A percentile compares a stretch with the other conserved stretches of the same genome.
phyloP scores from a whole-genome alignment of 345 rosid genomes.

The Euphorbia peplus region DNA sequence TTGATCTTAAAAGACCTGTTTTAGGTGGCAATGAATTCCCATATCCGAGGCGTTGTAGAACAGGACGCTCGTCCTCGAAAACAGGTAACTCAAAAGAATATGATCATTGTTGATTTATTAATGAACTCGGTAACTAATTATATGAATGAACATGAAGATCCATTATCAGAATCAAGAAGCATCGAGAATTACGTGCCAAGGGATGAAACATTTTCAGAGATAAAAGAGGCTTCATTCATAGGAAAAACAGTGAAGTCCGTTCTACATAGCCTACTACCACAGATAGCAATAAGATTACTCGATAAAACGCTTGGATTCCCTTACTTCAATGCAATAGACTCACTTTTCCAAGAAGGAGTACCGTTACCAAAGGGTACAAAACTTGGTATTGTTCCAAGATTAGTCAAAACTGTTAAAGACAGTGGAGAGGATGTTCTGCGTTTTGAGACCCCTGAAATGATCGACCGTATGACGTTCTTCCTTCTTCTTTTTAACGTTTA shows the following conservation, averaged over 20 bases:
- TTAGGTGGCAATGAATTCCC: slow-evolving; percentile 42
- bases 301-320: slow-evolving; percentile 54
- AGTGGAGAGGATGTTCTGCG: too few relatives aligned
- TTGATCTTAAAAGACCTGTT: slow-evolving; percentile 34
- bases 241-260: too few relatives aligned
- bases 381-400: slow-evolving; percentile 16
- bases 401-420: slow-evolving; percentile 44
- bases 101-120: too few relatives aligned
- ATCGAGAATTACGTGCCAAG: slow-evolving; percentile 60
- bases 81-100: too few relatives aligned
- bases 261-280: too few relatives aligned
- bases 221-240: too few relatives aligned
- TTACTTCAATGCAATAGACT: slow-evolving; percentile 57
- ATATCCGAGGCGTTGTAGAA: slow-evolving; percentile 56
- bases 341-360: slow-evolving; percentile 61
- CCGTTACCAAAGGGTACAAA: too few relatives aligned
- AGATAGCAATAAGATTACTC: slow-evolving; percentile 38
- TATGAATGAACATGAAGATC: too few relatives aligned
- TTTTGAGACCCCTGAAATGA: too few relatives aligned
- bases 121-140: too few relatives aligned
- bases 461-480: too few relatives aligned
- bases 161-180: slow-evolving; percentile 44
- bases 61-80: slow-evolving; percentile 44
- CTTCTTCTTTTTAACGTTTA: too few relatives aligned
- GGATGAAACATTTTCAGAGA: slow-evolving; percentile 63